phyloP scores from a whole-genome alignment of 2,329 filamentous ascomycete species.

The Rhynchosporium secalis region DNA sequence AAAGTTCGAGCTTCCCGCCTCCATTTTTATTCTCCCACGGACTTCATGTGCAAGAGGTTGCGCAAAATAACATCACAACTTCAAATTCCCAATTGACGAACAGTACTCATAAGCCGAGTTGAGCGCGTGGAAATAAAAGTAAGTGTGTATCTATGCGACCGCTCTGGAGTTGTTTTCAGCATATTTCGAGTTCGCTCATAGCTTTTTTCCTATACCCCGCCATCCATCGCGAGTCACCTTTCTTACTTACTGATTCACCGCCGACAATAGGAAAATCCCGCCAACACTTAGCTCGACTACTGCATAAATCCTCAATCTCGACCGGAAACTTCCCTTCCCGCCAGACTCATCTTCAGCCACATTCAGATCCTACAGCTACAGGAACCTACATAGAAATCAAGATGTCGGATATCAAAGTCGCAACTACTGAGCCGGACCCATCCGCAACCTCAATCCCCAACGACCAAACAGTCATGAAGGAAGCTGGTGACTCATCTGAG shows the following conservation, averaged over 20 bases:
- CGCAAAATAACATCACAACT: background rate
- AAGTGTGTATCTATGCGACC: constrained; percentile 3
- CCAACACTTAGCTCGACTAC: constrained; percentile 7
- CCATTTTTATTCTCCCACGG: background rate
- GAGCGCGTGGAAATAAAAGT: background rate
- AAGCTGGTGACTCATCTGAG: constrained; percentile 21
- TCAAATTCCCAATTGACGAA: background rate
- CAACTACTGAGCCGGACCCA: constrained; percentile 31
- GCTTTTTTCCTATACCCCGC: constrained; percentile 32
- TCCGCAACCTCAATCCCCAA: constrained; percentile 29
- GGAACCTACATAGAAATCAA: constrained; percentile 12
- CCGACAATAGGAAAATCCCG: constrained; percentile 10
- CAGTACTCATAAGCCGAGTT: background rate
- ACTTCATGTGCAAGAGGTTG: background rate
- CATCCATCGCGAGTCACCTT: constrained; percentile 29
- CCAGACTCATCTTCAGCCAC: constrained; percentile 1
- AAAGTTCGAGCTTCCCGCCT: background rate
- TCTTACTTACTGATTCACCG: constrained; percentile 19
- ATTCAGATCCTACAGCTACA: constrained; percentile 1
- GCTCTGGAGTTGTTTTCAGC: background rate
- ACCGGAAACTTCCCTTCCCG: background rate
- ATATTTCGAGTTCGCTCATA: background rate
- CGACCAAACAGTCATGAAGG: constrained; percentile 26
- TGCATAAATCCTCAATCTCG: constrained; percentile 6
- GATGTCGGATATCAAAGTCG: constrained; percentile 34